Evolutionary conservation across 1,284 basidiomycete genomes (phyloP), one percentile per base, ranked within the genome.

Genomic region (Gastroboletus turbinatus): DNA sequence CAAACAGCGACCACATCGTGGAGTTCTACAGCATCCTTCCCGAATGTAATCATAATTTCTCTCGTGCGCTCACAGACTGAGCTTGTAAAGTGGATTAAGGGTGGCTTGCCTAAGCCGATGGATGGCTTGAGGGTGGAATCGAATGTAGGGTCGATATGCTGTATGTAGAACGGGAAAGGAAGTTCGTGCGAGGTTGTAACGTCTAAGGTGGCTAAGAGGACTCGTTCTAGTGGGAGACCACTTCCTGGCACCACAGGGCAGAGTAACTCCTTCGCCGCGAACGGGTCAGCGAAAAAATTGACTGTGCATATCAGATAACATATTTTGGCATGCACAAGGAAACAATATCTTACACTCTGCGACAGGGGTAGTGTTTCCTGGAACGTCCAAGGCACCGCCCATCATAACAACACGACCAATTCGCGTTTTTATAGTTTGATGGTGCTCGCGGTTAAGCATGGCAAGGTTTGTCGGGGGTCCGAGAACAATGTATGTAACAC

Each of bases 321-420:
- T 17, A 17, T 35, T 14, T 8, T 3, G 36, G 32, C 32, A 10
- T 42, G 29, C 27, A 42, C 17, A 53, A 44, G 17, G 40, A 46
- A 46, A 40, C 63, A 70, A 50, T 39, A 4, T 57, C 76, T 61
- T 66, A 88, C 90, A 92, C 72, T 96, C 94, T 55, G 93, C 88
- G 0, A 84, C 80, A 5, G 93, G 84, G 16, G 80, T 86, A 0
- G 89, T 92, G 68, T 98, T 98, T 3, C 96, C 96, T 0, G 95
- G 94, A 19, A 92, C 91, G 62, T 98, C 94, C 30, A 98, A 74
- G 2, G 92, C 88, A n/a, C 95, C 96, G n/a, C 96, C 96, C 95
- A 98, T 98, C 69, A 87, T 88, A 19, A 96, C 77, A 27, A 98
- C 79, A 14, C 85, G 81, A 17, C 88, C 89, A 38, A 91, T 80